Evolutionary conservation across 2,329 filamentous ascomycete genomes (phyloP), one percentile per base, ranked within the genome.

Genomic region (Gyromitra esculenta): DNA sequence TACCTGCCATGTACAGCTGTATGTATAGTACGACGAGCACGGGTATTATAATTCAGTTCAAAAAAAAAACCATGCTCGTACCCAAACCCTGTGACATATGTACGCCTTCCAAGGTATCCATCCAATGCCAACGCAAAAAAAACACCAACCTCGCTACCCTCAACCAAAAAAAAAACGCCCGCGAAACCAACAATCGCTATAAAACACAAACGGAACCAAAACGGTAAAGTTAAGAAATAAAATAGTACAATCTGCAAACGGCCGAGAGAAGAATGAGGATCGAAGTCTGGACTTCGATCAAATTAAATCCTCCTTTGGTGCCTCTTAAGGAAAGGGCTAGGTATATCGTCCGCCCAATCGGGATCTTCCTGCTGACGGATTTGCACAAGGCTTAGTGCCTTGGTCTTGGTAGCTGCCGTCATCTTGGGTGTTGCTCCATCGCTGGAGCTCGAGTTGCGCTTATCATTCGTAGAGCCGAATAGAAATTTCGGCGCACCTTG

Each of bases 311-410:
- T 52, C 41, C 60, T 18, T 37, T 48, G 45, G 5, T 57, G 21
- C 21, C 41, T 75, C 11, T 75, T 71, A 37, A 75, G 57, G 43
- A 70, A 75, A 25, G 72, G 72, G 4, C 72, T 75, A 4, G 72
- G 72, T 5, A 65, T 3, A 1, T 75, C 72, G 37, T 75, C 72
- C 9, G 15, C 59, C 59, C 59, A 70, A 6, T 71, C 72, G 1
- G 57, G 41, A 8, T 71, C 59, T 41, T 75, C 59, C 50, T 75
- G 48, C 13, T 56, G 72, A 1, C 50, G 50, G 21, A 75, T 75
- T 43, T 75, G 50, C 39, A 75, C 66, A 13, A 75, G 48, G n/a
- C 72, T 75, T 50, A 75, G 5, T 59, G 50, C 72, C 37, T 65
- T 70, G 1, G 11, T 43, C 13, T 31, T 75, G 13, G 64, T 45